A percentile compares a stretch with the other conserved stretches of the same genome.
These are phyloP conservation scores for Dioszegia aurantiaca DNA, from an alignment of 768 basidiomycete species.

Conservation along the genomic window DNA sequence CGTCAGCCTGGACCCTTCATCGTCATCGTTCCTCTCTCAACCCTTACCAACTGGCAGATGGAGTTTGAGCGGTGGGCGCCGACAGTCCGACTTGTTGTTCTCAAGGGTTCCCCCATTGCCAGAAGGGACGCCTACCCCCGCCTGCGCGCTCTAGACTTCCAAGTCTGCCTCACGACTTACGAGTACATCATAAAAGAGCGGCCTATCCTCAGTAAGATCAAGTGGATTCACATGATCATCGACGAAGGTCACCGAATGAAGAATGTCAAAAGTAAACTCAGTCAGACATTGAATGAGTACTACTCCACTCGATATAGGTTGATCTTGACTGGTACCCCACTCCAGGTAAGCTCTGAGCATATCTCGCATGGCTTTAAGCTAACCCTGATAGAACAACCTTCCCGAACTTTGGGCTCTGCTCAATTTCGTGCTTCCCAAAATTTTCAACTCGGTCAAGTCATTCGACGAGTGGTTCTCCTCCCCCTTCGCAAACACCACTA, in stretches of 20 bases:
- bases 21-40: constrained; percentile 91
- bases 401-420: constrained; percentile 56
- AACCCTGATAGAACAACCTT: constrained; percentile 45
- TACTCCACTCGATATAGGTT: constrained; percentile 91
- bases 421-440: constrained; percentile 66
- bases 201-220: constrained; percentile 80
- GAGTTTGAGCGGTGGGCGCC: constrained; percentile 99
- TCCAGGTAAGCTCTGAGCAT: constrained; percentile 58
- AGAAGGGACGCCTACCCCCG: constrained; percentile 68
- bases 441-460: constrained; percentile 98
- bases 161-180: constrained; percentile 89
- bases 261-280: constrained; percentile 84
- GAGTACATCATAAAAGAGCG: constrained; percentile 98
- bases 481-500: constrained; percentile 94
- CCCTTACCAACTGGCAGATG: constrained; percentile 94
- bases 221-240: constrained; percentile 97
- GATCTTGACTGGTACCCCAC: constrained; percentile 90
- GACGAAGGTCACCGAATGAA: constrained; percentile 99
- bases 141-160: constrained; percentile 71
- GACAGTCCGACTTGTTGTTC: constrained; percentile 69
- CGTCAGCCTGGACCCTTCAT: constrained; percentile 89
- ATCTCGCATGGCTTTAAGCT: constrained; percentile 7
- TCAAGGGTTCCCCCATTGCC: constrained; percentile 86
- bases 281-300: constrained; percentile 82
- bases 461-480: constrained; percentile 99